Evolutionary conservation across 805 yeast species (phyloP).

Genomic region (Yarrowia sp.): DNA sequence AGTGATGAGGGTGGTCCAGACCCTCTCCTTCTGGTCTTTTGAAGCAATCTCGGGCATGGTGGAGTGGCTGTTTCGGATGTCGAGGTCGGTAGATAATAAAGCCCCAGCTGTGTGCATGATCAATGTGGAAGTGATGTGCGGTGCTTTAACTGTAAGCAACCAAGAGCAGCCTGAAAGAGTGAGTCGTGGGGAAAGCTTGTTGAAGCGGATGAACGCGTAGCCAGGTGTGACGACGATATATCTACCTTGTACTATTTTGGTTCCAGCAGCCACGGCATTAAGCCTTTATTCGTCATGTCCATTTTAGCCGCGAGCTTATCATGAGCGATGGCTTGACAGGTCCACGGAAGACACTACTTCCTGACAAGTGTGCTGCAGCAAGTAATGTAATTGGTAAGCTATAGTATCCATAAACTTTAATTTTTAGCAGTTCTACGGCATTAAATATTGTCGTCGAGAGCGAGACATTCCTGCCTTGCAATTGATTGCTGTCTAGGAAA

Average conservation of each 20-base stretch:
- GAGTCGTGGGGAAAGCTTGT: background rate
- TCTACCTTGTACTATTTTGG: too few species aligned
- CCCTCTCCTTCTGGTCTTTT: constrained; percentile 30
- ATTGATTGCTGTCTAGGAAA: background rate
- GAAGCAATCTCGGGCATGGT: background rate
- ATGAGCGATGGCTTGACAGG: background rate
- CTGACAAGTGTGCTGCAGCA: too few species aligned
- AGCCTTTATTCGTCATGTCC: too few species aligned
- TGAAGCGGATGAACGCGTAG: background rate
- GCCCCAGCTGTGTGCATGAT: background rate
- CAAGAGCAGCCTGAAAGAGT: background rate
- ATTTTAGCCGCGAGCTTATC: constrained; percentile 16
- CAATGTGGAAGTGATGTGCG: constrained; percentile 11
- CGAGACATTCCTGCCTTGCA: too few species aligned
- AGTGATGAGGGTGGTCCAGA: constrained; percentile 60
- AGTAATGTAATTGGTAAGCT: too few species aligned
- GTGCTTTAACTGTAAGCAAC: background rate
- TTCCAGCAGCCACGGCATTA: too few species aligned
- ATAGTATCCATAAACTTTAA: too few species aligned
- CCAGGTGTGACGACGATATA: too few species aligned
- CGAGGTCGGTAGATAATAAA: background rate
- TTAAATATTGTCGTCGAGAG: too few species aligned
- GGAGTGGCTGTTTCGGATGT: background rate
- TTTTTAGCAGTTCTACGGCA: too few species aligned
- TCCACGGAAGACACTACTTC: constrained; percentile 9